Evolutionary conservation across 768 basidiomycete species (phyloP).

Genomic region (Lactifluus pinguis): DNA sequence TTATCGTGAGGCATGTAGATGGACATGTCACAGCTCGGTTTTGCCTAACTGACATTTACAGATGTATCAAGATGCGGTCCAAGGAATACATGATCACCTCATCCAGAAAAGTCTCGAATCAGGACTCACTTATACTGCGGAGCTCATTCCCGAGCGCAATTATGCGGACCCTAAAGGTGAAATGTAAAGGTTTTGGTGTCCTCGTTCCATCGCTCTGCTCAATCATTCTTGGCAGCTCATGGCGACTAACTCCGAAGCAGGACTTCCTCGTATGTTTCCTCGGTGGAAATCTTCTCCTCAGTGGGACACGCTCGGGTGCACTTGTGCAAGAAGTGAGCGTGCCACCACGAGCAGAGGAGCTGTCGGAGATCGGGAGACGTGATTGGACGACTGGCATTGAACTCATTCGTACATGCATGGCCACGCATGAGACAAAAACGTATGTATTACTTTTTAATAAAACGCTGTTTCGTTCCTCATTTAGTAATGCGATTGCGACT

Average conservation of each 20-base stretch:
- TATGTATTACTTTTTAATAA: conserved; percentile 30
- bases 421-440: conserved; percentile 78
- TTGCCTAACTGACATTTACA: conserved; percentile 24
- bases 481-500: not conserved
- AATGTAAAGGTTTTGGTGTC: conserved; percentile 26
- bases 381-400: conserved; percentile 80
- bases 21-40: not conserved
- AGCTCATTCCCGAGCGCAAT: conserved; percentile 55
- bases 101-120: conserved; percentile 52
- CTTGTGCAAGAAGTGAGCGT: conserved; percentile 45
- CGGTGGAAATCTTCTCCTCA: conserved; percentile 85
- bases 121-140: conserved; percentile 69
- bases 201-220: not conserved
- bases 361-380: conserved; percentile 52
- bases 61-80: conserved; percentile 89
- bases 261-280: conserved; percentile 96
- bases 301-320: conserved; percentile 64
- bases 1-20: conserved; percentile 57
- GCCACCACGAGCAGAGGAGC: conserved; percentile 54
- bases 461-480: not conserved
- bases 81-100: conserved; percentile 67
- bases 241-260: conserved; percentile 79
- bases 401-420: conserved; percentile 81
- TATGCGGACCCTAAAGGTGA: conserved; percentile 19
- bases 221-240: conserved; percentile 36